Conservation (phyloP, 192 early-diverging fungal species). For the Rhizophagus clarus region DNA sequence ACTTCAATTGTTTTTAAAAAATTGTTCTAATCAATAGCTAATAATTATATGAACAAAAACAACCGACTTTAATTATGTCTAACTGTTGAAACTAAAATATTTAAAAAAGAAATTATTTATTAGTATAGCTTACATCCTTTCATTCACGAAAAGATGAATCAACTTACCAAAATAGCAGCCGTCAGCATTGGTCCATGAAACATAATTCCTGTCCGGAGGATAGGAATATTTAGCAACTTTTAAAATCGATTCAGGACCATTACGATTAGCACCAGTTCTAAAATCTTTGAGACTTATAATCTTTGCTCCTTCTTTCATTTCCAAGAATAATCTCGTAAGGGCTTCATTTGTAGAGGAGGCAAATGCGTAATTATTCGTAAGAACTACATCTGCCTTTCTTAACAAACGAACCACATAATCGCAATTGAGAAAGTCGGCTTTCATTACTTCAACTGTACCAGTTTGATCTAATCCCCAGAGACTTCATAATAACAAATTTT, state of each 20-base stretch:
- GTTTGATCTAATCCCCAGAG: conserved; percentile 57
- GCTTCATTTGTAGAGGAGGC: conserved; percentile 80
- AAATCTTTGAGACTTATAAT: conserved; percentile 89
- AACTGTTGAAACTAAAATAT: not conserved
- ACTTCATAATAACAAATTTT: conserved; percentile 26
- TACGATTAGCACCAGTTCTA: conserved; percentile 51
- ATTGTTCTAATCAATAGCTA: not conserved
- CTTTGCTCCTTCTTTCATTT: conserved; percentile 84
- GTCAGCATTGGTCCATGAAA: not conserved
- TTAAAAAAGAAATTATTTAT: not conserved
- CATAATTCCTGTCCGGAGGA: not conserved
- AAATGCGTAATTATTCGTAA: conserved; percentile 98
- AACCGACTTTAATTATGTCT: not conserved
- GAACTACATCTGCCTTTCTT: conserved; percentile 83
- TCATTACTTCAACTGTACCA: conserved; percentile 66
- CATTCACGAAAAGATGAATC: not conserved
- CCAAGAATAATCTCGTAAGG: conserved; percentile 83
- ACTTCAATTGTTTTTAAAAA: not conserved
- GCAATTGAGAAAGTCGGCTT: conserved; percentile 84
- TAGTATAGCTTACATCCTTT: not conserved
- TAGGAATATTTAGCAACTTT: not conserved
- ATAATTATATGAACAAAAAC: not conserved
- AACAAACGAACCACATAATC: conserved; percentile 33
- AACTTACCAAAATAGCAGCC: conserved; percentile 1
- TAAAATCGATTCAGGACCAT: not conserved